Evolutionary conservation across 371 early-diverging fungal genomes (phyloP).

Genomic region (Zychaea mexicana): DNA sequence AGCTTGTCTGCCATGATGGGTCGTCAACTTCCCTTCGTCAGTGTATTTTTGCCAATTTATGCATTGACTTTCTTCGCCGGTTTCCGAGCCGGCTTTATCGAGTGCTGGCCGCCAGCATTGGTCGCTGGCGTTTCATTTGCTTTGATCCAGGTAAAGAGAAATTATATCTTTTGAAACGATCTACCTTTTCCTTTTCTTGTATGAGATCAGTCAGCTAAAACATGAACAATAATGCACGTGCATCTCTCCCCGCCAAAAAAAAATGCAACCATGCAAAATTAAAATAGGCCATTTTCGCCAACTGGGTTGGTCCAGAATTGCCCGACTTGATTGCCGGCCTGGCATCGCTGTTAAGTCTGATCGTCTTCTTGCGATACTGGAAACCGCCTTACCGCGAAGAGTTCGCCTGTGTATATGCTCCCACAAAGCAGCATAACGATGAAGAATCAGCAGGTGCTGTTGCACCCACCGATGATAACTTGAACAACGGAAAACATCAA

Average conservation of each 20-base stretch:
- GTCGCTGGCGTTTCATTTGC: slow-evolving; percentile 51
- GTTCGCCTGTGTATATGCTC: slow-evolving; percentile 11
- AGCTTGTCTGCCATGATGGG: slow-evolving; percentile 52
- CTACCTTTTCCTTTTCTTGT: too few relatives aligned
- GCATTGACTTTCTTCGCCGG: slow-evolving; percentile 45
- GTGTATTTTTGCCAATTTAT: slow-evolving; percentile 46
- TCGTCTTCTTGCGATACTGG: slow-evolving; percentile 51
- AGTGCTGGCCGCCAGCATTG: slow-evolving; percentile 51
- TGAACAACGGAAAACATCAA: neutral
- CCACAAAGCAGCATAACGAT: neutral
- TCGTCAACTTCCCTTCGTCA: slow-evolving; percentile 49
- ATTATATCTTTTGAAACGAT: too few relatives aligned
- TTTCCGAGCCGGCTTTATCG: slow-evolving; percentile 35
- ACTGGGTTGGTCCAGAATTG: slow-evolving; percentile 50
- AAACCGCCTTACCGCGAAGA: slow-evolving; percentile 46
- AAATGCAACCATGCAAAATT: neutral
- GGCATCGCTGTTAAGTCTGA: slow-evolving; percentile 32
- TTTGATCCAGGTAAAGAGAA: slow-evolving; percentile 27
- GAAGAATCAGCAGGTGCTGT: neutral
- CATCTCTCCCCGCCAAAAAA: neutral
- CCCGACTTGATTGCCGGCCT: slow-evolving; percentile 54
- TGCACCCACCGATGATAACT: too few relatives aligned
- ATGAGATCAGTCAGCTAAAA: too few relatives aligned
- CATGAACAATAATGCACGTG: too few relatives aligned
- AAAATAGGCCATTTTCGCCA: slow-evolving; percentile 34